phyloP scores from a whole-genome alignment of 2,329 filamentous ascomycete genomes.

The Volutella citrinella region DNA sequence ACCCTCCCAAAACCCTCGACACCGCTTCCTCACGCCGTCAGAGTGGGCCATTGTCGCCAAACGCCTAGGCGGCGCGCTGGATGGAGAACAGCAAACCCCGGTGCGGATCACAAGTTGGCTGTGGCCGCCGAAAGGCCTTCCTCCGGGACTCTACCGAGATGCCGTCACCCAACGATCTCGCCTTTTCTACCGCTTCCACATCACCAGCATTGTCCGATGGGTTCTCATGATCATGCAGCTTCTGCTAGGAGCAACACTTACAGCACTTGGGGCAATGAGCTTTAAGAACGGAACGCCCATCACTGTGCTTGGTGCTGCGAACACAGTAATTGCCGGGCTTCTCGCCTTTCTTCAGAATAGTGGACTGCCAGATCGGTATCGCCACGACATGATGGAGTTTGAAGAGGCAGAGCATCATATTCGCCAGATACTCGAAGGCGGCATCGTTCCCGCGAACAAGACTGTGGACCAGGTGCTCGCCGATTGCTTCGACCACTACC shows the following conservation, averaged over 20 bases:
- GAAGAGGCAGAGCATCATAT: constrained; percentile 48
- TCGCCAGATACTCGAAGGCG: constrained; percentile 47
- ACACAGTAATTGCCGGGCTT: constrained; percentile 48
- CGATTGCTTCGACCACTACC: constrained; percentile 45
- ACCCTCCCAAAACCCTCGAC: constrained; percentile 11
- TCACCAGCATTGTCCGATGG: constrained; percentile 42
- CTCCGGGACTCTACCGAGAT: constrained; percentile 47
- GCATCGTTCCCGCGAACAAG: constrained; percentile 40
- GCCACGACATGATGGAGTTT: constrained; percentile 48
- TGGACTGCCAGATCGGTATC: constrained; percentile 50
- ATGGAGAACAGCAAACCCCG: constrained; percentile 41
- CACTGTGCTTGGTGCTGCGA: constrained; percentile 47
- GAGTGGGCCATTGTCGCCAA: constrained; percentile 48
- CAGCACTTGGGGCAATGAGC: constrained; percentile 46
- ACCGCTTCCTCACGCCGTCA: constrained; percentile 39
- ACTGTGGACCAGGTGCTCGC: constrained; percentile 45
- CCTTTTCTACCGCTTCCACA: constrained; percentile 43
- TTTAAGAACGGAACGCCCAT: constrained; percentile 37
- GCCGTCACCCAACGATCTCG: constrained; percentile 43
- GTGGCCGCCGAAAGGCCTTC: constrained; percentile 48
- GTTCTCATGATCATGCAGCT: constrained; percentile 47
- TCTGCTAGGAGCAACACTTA: constrained; percentile 46
- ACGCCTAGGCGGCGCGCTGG: constrained; percentile 45
- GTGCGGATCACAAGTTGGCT: constrained; percentile 39
- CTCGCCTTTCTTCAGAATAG: constrained; percentile 53